A percentile compares a stretch with the other conserved stretches of the same genome.
phyloP scores from a whole-genome alignment of 257 asterid species.

The Solanum sejunctum region DNA sequence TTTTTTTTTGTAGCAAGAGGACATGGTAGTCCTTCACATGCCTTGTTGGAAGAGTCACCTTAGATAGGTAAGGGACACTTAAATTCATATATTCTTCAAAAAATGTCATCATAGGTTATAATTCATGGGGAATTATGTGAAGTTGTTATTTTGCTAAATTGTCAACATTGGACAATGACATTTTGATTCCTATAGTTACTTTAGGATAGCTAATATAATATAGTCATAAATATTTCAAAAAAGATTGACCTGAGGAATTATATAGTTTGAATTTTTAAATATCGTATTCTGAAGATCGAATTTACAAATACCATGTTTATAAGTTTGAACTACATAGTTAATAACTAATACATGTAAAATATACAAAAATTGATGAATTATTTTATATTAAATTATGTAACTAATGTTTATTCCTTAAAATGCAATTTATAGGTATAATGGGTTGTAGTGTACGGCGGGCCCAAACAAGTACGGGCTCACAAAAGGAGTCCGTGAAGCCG shows the following conservation, averaged over 20 bases:
- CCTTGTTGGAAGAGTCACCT: neutral
- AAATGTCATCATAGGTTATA: neutral
- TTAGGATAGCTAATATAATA: no score
- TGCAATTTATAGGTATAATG: neutral
- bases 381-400: no score
- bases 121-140: neutral
- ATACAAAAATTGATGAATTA: no score
- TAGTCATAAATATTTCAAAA: no score
- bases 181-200: neutral
- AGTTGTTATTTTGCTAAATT: neutral
- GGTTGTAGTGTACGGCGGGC: neutral
- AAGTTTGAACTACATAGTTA: no score
- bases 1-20: no score
- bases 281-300: no score
- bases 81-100: neutral
- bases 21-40: neutral
- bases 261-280: no score
- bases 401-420: neutral
- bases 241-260: no score
- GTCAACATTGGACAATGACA: neutral
- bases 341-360: no score
- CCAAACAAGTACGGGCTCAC: neutral
- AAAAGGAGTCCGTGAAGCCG: slow-evolving; percentile 5
- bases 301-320: no score
- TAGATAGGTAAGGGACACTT: neutral